A percentile compares a stretch with the other conserved stretches of the same genome.
phyloP scores from a whole-genome alignment of 2,329 filamentous ascomycete genomes.

The Sphaerulina musiva region DNA sequence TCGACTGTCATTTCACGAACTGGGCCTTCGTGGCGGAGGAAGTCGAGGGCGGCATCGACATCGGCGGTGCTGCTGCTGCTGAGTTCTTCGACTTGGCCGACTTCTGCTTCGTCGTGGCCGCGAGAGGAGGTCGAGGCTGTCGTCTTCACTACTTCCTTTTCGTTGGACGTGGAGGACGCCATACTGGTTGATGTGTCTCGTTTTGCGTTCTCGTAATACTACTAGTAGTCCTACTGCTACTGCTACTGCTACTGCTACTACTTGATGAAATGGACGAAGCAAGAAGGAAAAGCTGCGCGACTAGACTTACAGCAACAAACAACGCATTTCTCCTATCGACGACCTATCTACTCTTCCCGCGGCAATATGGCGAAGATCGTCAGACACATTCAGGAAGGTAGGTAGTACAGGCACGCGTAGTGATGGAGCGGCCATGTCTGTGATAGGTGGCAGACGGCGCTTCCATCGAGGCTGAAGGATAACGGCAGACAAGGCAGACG shows the following conservation, averaged over 20 bases:
- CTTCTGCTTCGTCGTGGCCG: conserved; percentile 5
- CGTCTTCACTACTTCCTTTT: not conserved
- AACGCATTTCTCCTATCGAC: not conserved
- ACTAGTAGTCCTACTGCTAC: no score
- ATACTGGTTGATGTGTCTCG: not conserved
- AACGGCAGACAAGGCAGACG: not conserved
- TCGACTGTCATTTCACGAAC: conserved; percentile 24
- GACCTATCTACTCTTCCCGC: not conserved
- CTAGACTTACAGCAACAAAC: not conserved
- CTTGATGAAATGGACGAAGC: not conserved
- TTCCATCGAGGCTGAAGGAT: not conserved
- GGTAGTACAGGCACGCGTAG: not conserved
- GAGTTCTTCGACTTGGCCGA: conserved; percentile 28
- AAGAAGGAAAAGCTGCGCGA: not conserved
- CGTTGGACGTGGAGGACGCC: not conserved
- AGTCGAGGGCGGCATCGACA: conserved; percentile 31
- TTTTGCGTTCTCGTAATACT: no score
- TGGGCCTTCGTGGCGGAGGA: conserved; percentile 27
- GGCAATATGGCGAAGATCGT: not conserved
- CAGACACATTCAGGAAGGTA: not conserved
- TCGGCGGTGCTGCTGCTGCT: conserved; percentile 8
- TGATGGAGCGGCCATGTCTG: not conserved
- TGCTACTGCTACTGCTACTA: no score
- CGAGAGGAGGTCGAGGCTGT: not conserved
- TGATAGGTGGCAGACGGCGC: not conserved